Percentiles rank a stretch among this genome's conserved stretches.
These are phyloP conservation scores for Ophiocytium majus DNA, from an alignment of 352 stramenopile species.

Conservation along the genomic window DNA sequence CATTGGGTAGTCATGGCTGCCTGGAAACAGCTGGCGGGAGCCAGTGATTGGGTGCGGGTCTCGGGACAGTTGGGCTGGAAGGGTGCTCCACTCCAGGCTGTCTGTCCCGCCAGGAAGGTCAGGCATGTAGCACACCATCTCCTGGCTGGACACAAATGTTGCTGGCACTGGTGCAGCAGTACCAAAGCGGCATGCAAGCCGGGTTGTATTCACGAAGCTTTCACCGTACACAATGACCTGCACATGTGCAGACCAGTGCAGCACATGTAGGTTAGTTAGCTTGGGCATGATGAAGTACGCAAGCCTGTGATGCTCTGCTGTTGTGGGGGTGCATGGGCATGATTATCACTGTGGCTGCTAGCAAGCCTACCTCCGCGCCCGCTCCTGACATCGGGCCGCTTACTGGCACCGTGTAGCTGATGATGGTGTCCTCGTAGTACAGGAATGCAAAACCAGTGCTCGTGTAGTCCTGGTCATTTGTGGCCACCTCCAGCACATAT, in stretches of 20 bases:
- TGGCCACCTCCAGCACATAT: constrained; percentile 75
- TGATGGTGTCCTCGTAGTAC: constrained; percentile 72
- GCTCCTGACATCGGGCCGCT: not conserved
- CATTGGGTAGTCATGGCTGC: constrained; percentile 76
- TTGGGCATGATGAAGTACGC: too few species aligned
- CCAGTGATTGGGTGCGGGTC: constrained; percentile 65
- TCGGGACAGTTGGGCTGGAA: constrained; percentile 71
- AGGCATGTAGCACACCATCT: constrained; percentile 77
- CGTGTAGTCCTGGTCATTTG: constrained; percentile 87
- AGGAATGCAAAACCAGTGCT: constrained; percentile 66
- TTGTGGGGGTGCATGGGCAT: not conserved
- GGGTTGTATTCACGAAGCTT: constrained; percentile 91
- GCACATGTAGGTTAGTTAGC: too few species aligned
- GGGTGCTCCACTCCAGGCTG: constrained; percentile 63
- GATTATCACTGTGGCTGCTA: not conserved
- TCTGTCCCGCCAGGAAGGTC: constrained; percentile 58
- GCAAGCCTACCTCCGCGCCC: not conserved
- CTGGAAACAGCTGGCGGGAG: constrained; percentile 73
- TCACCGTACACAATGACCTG: constrained; percentile 77
- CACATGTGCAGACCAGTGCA: constrained; percentile 50
- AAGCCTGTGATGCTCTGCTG: too few species aligned
- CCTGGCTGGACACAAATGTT: constrained; percentile 70
- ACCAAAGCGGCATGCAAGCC: constrained; percentile 79
- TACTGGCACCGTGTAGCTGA: not conserved
- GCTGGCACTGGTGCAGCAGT: constrained; percentile 68